These are phyloP conservation scores for Boechera retrofracta DNA, from an alignment of 345 rosid species.

Conservation along the genomic window DNA sequence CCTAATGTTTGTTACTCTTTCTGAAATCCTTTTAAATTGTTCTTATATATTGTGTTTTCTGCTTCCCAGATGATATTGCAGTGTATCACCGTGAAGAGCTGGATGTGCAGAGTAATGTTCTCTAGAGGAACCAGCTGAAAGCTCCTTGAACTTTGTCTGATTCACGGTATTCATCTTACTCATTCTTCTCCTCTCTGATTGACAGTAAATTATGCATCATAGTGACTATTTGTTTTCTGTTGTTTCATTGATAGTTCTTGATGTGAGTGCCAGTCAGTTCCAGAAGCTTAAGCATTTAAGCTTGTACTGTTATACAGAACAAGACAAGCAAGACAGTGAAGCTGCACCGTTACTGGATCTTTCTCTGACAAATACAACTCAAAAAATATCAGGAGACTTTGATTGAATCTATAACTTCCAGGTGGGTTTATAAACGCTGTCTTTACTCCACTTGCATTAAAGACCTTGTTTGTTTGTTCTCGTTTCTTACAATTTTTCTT, in stretches of 20 bases:
- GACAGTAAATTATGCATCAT: constrained; percentile 20
- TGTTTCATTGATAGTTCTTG: constrained; percentile 29
- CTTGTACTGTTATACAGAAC: constrained; percentile 32
- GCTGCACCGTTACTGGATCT: constrained; percentile 23
- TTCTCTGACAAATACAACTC: constrained; percentile 41
- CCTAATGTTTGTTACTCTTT: constrained; percentile 4
- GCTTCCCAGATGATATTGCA: constrained; percentile 32
- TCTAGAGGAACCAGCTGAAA: constrained; percentile 24
- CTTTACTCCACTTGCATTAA: constrained; percentile 44
- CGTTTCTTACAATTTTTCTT: constrained; percentile 11
- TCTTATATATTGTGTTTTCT: constrained; percentile 3
- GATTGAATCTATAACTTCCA: constrained; percentile 33
- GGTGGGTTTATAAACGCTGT: constrained; percentile 38
- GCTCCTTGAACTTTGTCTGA: constrained; percentile 15
- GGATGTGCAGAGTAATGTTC: constrained; percentile 24
- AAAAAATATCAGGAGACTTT: constrained; percentile 23
- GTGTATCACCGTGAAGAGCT: constrained; percentile 27
- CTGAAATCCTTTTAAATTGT: background rate
- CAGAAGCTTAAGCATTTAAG: constrained; percentile 39
- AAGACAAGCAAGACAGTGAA: constrained; percentile 41
- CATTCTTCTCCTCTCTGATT: constrained; percentile 20
- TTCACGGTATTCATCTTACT: constrained; percentile 20
- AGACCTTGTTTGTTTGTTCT: constrained; percentile 31
- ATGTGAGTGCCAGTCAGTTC: constrained; percentile 40
- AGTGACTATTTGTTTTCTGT: constrained; percentile 19